These are phyloP conservation scores for Isoetes engelmannii DNA, from an alignment of 83 land plant genomes.

Conservation along the genomic window DNA sequence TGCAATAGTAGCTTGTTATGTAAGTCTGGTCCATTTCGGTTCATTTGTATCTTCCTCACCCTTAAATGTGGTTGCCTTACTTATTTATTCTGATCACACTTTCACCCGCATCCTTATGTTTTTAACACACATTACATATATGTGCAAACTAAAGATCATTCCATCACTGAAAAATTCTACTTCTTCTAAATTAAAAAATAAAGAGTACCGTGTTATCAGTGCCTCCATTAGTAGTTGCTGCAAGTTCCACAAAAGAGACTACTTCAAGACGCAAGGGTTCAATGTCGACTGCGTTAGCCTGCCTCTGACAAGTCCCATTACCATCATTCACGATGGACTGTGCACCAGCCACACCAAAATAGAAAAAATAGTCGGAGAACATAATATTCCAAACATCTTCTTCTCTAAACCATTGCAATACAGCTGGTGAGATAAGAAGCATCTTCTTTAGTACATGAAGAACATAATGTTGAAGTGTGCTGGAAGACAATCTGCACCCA, in stretches of 20 bases:
- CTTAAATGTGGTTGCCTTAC: too few relatives aligned
- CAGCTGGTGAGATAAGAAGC: slow-evolving; percentile 52
- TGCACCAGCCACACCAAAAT: slow-evolving; percentile 46
- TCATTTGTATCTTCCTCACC: too few relatives aligned
- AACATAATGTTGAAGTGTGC: slow-evolving; percentile 55
- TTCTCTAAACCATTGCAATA: slow-evolving; percentile 58
- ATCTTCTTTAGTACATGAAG: slow-evolving; percentile 65
- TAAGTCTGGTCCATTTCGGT: too few relatives aligned
- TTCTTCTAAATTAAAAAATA: background rate
- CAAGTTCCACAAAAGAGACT: slow-evolving; percentile 81
- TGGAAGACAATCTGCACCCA: slow-evolving; percentile 52
- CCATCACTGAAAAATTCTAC: too few relatives aligned
- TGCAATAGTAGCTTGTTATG: too few relatives aligned
- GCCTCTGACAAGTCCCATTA: slow-evolving; percentile 4
- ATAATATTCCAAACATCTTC: slow-evolving; percentile 88
- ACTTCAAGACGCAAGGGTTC: slow-evolving; percentile 71
- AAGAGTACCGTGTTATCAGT: slow-evolving; percentile 55
- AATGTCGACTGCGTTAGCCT: slow-evolving; percentile 19
- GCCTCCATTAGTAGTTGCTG: slow-evolving; percentile 63
- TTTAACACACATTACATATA: too few relatives aligned
- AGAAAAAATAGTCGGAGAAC: slow-evolving; percentile 90
- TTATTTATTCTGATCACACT: too few relatives aligned
- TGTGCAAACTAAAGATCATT: too few relatives aligned
- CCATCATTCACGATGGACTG: slow-evolving; percentile 11
- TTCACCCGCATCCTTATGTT: too few relatives aligned